Percentiles rank a stretch among this genome's conserved stretches.
phyloP scores from a whole-genome alignment of 2,329 filamentous ascomycete species.

The Fusarium staphyleae region DNA sequence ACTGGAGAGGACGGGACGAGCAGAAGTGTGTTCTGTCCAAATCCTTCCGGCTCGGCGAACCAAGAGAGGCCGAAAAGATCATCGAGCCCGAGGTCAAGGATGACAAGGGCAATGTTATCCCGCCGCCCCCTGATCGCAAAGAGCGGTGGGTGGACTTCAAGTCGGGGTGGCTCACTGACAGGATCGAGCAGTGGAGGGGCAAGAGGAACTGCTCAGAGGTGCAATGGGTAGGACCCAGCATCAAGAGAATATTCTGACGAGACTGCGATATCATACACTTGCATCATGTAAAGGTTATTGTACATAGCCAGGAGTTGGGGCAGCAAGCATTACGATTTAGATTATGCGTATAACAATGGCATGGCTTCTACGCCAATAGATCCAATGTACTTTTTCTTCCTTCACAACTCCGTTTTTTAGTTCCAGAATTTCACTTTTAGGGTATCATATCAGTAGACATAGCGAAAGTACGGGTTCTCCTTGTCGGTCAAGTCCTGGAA shows the following conservation, averaged over 20 bases:
- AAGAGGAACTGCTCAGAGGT: constrained; percentile 40
- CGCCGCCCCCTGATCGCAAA: constrained; percentile 26
- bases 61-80: constrained; percentile 36
- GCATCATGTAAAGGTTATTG: constrained; percentile 1
- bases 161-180: constrained; percentile 41
- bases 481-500: constrained; percentile 74
- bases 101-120: constrained; percentile 36
- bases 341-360: constrained; percentile 14
- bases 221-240: constrained; percentile 46
- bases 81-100: constrained; percentile 37
- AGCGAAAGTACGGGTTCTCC: constrained; percentile 72
- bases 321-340: constrained; percentile 18
- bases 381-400: neutral
- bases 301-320: constrained; percentile 35
- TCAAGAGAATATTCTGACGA: constrained; percentile 40
- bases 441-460: constrained; percentile 49
- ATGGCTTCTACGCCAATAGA: neutral
- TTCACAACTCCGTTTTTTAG: neutral
- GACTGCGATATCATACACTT: neutral
- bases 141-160: constrained; percentile 43
- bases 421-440: neutral
- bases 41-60: constrained; percentile 41
- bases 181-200: constrained; percentile 39
- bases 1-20: constrained; percentile 45
- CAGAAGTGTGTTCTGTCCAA: constrained; percentile 40